Conservation (phyloP, 352 stramenopile species). For the Plasmopara viticola region DNA sequence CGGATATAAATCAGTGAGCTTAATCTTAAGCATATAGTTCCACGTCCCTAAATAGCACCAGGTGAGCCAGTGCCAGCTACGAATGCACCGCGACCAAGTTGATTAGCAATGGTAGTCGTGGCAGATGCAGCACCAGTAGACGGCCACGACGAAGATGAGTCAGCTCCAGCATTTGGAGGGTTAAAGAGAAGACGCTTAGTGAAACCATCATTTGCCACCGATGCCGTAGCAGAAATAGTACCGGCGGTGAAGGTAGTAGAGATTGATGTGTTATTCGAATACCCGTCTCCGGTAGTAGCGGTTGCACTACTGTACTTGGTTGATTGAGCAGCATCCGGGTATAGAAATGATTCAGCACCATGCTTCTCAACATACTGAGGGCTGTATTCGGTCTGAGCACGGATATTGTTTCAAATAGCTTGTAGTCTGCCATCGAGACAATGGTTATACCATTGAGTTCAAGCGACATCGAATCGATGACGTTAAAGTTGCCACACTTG, state of each 20-base stretch:
- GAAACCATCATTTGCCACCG: no score
- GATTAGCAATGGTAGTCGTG: constrained; percentile 4
- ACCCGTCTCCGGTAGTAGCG: constrained; percentile 1
- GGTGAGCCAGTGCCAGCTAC: neutral
- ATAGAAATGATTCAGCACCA: constrained; percentile 2
- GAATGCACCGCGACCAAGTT: neutral
- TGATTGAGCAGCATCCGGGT: constrained; percentile 2
- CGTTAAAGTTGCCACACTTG: no score
- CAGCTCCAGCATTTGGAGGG: constrained; percentile 1
- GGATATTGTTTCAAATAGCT: constrained; percentile 2
- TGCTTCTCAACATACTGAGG: constrained; percentile 4
- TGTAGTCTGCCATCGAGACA: constrained; percentile 1
- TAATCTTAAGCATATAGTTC: neutral
- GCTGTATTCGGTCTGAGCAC: constrained; percentile 1
- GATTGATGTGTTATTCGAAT: constrained; percentile 2
- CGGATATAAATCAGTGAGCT: no score
- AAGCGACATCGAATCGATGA: no score
- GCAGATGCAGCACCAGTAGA: constrained; percentile 5
- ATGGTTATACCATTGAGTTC: neutral
- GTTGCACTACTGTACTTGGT: constrained; percentile 1
- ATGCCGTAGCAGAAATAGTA: constrained; percentile 1
- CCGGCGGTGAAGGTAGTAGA: neutral
- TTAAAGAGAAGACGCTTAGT: neutral
- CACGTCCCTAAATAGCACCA: constrained; percentile 3
- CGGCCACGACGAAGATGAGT: neutral